Percentiles rank a stretch among this genome's conserved stretches.
Evolutionary conservation across 2,329 filamentous ascomycete genomes (phyloP).

Genomic region (Xylariaceae sp.): DNA sequence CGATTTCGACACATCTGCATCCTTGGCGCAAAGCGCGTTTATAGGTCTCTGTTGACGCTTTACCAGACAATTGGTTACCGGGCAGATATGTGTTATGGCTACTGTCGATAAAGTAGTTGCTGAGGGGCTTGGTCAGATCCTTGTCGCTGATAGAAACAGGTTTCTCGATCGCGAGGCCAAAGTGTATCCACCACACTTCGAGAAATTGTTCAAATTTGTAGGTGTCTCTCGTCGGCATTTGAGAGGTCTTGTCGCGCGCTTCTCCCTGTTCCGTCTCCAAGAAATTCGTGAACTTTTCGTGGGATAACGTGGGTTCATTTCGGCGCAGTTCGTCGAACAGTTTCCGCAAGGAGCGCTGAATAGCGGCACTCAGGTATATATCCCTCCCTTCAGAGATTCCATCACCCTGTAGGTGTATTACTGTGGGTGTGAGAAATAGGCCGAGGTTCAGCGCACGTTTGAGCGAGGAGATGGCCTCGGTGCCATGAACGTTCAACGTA

Average conservation of each 20-base stretch:
- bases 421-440: conserved; percentile 29
- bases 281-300: conserved; percentile 43
- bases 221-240: conserved; percentile 34
- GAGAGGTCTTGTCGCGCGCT: conserved; percentile 12
- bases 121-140: conserved; percentile 63
- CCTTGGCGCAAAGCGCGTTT: conserved; percentile 63
- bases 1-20: conserved; percentile 89
- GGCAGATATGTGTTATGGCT: conserved; percentile 92
- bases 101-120: conserved; percentile 89
- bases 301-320: conserved; percentile 31
- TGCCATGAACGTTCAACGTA: conserved; percentile 28
- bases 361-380: conserved; percentile 42
- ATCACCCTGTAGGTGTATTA: conserved; percentile 26
- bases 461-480: conserved; percentile 29
- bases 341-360: conserved; percentile 43
- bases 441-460: conserved; percentile 31
- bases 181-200: conserved; percentile 41
- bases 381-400: conserved; percentile 22
- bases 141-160: conserved; percentile 40
- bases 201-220: conserved; percentile 48
- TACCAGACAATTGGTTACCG: conserved; percentile 77
- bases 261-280: conserved; percentile 47
- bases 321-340: conserved; percentile 44
- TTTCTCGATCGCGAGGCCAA: conserved; percentile 40
- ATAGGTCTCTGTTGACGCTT: conserved; percentile 73